Evolutionary conservation across 2,329 filamentous ascomycete species (phyloP).

Genomic region (Neofusicoccum parvum): DNA sequence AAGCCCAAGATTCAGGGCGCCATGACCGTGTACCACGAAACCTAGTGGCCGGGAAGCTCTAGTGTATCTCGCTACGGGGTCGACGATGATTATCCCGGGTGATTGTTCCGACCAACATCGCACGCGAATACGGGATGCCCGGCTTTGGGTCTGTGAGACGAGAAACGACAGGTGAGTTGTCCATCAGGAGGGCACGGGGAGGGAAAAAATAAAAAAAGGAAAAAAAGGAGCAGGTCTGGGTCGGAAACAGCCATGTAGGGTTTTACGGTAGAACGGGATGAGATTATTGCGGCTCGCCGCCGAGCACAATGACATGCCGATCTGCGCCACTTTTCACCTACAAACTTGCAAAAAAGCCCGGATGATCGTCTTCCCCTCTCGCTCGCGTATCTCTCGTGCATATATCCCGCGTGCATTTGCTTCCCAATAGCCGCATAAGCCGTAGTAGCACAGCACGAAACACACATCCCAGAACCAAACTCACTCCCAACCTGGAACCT

Average conservation of each 20-base stretch:
- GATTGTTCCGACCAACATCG: background rate
- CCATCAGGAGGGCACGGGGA: background rate
- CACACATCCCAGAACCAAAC: background rate
- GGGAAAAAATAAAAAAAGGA: background rate
- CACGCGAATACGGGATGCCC: background rate
- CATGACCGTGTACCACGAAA: slow-evolving; percentile 24
- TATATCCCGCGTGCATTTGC: background rate
- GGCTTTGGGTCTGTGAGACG: background rate
- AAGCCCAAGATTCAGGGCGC: slow-evolving; percentile 27
- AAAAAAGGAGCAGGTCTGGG: background rate
- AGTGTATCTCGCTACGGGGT: background rate
- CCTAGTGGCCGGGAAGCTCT: background rate
- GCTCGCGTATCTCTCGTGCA: slow-evolving; percentile 8
- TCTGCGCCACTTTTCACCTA: background rate
- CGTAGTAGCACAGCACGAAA: slow-evolving; percentile 1
- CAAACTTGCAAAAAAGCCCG: background rate
- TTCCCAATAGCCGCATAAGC: no score
- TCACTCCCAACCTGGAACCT: no score
- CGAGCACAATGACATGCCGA: slow-evolving; percentile 5
- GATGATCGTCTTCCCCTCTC: background rate
- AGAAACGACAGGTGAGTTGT: background rate
- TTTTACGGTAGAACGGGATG: background rate
- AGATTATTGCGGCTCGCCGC: slow-evolving; percentile 2
- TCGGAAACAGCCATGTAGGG: background rate
- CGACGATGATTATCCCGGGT: background rate